These are phyloP conservation scores for Pharnaceum exiguum DNA, from an alignment of 148 eudicot species.

Conservation along the genomic window DNA sequence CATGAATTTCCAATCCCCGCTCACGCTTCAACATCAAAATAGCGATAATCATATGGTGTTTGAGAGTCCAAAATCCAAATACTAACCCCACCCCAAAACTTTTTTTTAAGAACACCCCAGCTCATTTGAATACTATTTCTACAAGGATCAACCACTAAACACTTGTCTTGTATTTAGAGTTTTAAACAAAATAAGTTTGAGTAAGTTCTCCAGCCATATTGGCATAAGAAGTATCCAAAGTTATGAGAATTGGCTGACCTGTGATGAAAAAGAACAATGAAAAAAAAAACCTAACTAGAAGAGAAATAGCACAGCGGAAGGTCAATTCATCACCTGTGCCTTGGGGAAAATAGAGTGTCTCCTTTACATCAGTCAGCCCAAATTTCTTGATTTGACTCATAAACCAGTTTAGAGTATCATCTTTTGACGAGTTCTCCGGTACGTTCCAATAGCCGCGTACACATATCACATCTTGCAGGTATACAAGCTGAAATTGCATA, in stretches of 20 bases:
- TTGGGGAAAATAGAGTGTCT: constrained; percentile 67
- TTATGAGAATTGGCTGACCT: no score
- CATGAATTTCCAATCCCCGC: neutral
- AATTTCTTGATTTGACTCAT: constrained; percentile 35
- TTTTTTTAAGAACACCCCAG: neutral
- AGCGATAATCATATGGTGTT: neutral
- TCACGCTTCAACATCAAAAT: neutral
- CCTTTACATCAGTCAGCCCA: constrained; percentile 59
- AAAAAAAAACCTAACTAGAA: no score
- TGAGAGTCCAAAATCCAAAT: neutral
- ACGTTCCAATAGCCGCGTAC: constrained; percentile 92
- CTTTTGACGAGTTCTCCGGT: constrained; percentile 52
- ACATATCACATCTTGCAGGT: constrained; percentile 54
- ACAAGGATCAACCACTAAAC: neutral
- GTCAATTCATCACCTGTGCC: constrained; percentile 40
- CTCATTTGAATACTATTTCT: neutral
- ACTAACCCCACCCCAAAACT: neutral
- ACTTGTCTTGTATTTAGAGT: neutral
- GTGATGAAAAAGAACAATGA: no score
- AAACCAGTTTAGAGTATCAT: constrained; percentile 54
- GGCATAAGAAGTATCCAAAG: no score
- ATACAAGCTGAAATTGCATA: constrained; percentile 54
- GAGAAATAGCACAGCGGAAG: no score
- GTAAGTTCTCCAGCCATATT: no score
- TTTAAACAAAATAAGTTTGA: neutral